Percentiles rank a stretch among this genome's conserved stretches.
These are phyloP conservation scores for Umbelopsis sp. DNA, from an alignment of 371 early-diverging fungal genomes.

Conservation along the genomic window DNA sequence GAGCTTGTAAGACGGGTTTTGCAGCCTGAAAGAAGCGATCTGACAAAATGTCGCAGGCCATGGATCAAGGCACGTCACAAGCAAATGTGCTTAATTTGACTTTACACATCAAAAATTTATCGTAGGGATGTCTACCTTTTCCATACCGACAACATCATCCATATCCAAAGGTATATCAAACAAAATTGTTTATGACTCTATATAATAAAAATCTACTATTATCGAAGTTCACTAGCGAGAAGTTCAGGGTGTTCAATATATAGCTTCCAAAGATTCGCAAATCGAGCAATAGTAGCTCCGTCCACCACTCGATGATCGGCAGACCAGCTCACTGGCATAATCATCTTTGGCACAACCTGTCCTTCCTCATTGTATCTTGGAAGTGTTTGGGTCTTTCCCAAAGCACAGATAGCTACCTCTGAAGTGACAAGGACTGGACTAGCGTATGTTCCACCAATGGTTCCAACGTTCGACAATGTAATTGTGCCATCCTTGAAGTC, in stretches of 20 bases:
- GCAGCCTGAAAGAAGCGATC: not conserved
- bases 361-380: conserved; percentile 78
- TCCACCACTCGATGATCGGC: conserved; percentile 98
- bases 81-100: too few relatives aligned
- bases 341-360: conserved; percentile 70
- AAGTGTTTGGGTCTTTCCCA: conserved; percentile 83
- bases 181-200: not conserved
- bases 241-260: conserved; percentile 82
- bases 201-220: conserved; percentile 9
- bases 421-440: conserved; percentile 90
- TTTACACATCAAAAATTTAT: too few relatives aligned
- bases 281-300: conserved; percentile 96
- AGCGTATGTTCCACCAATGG: conserved; percentile 90
- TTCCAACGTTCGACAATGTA: conserved; percentile 94
- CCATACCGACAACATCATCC: too few relatives aligned
- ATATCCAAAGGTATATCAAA: not conserved
- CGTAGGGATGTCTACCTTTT: too few relatives aligned
- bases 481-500: conserved; percentile 89
- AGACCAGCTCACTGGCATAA: conserved; percentile 87
- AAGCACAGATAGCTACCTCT: conserved; percentile 91
- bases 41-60: not conserved
- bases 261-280: conserved; percentile 84
- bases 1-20: not conserved
- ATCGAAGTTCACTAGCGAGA: conserved; percentile 61
- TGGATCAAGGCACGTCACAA: not conserved